Evolutionary conservation across 2,329 filamentous ascomycete species (phyloP).

Genomic region (Venturia nashicola): DNA sequence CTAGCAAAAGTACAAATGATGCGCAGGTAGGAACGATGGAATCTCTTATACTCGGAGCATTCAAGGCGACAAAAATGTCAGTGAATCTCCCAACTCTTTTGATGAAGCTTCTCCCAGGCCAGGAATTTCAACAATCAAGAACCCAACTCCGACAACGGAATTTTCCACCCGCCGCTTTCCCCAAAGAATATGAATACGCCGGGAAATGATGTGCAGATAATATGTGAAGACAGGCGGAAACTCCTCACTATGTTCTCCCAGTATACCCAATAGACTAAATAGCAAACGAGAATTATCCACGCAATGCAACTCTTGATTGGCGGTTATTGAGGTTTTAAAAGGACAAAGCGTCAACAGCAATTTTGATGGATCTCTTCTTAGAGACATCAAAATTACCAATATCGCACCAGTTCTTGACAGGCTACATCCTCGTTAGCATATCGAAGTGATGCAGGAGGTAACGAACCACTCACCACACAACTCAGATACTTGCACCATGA

Average conservation of each 20-base stretch:
- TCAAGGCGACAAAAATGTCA: no score
- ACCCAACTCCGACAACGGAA: neutral
- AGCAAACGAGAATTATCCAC: neutral
- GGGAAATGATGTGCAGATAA: neutral
- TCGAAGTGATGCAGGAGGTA: constrained; percentile 18
- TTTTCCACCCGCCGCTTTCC: neutral
- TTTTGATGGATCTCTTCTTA: neutral
- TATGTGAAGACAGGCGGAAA: neutral
- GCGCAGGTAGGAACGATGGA: no score
- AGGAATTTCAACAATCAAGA: no score
- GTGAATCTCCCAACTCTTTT: no score
- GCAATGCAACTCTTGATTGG: neutral
- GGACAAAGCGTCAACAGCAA: neutral
- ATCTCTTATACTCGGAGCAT: no score
- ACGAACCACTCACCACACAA: constrained; percentile 60
- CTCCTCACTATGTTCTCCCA: neutral
- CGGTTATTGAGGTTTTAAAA: neutral
- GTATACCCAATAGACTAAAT: neutral
- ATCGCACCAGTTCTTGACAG: constrained; percentile 43
- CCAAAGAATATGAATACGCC: neutral
- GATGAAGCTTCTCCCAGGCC: no score
- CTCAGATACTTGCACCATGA: constrained; percentile 92
- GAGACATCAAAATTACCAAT: constrained; percentile 28
- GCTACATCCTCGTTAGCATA: constrained; percentile 26
- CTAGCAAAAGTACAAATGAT: no score